phyloP scores from a whole-genome alignment of 192 early-diverging fungal genomes.

The Entomortierella parvispora region DNA sequence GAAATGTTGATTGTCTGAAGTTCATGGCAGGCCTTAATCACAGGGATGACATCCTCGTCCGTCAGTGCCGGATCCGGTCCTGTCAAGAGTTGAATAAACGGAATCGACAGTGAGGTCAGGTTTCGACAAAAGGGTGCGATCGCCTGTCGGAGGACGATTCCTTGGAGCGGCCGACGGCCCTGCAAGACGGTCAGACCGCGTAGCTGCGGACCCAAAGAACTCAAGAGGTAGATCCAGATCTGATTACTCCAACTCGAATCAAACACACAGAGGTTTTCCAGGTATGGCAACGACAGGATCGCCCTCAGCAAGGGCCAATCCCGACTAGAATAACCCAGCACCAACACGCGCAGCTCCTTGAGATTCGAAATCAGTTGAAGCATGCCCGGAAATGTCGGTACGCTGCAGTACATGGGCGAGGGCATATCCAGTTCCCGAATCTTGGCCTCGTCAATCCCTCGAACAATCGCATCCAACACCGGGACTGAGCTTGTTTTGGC shows the following conservation, averaged over 20 bases:
- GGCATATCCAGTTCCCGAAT: slow-evolving; percentile 47
- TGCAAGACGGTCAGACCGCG: slow-evolving; percentile 37
- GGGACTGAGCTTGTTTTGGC: slow-evolving; percentile 18
- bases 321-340: slow-evolving; percentile 46
- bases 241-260: slow-evolving; percentile 50
- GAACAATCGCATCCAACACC: slow-evolving; percentile 23
- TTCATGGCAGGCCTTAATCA: slow-evolving; percentile 39
- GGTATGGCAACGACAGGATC: slow-evolving; percentile 27
- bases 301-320: slow-evolving; percentile 46
- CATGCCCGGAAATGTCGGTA: slow-evolving; percentile 45
- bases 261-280: slow-evolving; percentile 50
- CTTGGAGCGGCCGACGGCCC: slow-evolving; percentile 39
- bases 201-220: slow-evolving; percentile 24
- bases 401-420: slow-evolving; percentile 50
- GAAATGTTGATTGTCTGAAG: slow-evolving; percentile 38
- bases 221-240: slow-evolving; percentile 47
- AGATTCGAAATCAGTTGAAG: slow-evolving; percentile 36
- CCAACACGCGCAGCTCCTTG: slow-evolving; percentile 21
- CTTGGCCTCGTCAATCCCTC: slow-evolving; percentile 20
- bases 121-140: slow-evolving; percentile 39
- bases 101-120: slow-evolving; percentile 39
- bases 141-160: slow-evolving; percentile 27
- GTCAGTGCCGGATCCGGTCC: slow-evolving; percentile 29
- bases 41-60: slow-evolving; percentile 44
- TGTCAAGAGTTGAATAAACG: slow-evolving; percentile 44